Percentiles rank a stretch among this genome's conserved stretches.
phyloP scores from a whole-genome alignment of 495 filamentous ascomycete genomes.

The Aspergillus cavernicola region DNA sequence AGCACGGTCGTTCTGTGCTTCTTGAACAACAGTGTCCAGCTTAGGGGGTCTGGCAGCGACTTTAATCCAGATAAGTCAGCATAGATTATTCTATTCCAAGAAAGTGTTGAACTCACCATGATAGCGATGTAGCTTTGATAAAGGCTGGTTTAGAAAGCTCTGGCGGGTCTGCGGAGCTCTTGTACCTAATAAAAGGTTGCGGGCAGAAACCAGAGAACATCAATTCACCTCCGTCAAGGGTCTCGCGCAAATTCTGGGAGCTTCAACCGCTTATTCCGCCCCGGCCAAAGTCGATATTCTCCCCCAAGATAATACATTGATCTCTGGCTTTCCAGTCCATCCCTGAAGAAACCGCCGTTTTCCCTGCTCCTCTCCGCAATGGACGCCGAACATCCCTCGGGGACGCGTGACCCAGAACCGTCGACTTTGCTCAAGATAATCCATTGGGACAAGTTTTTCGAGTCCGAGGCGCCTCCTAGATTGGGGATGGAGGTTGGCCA shows the following conservation, averaged over 20 bases:
- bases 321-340: neutral
- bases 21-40: slow-evolving; percentile 73
- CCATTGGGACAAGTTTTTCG: slow-evolving; percentile 42
- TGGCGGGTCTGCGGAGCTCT: slow-evolving; percentile 16
- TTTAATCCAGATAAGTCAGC: slow-evolving; percentile 12
- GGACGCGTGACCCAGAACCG: slow-evolving; percentile 15
- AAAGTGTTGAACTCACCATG: slow-evolving; percentile 15
- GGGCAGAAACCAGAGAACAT: neutral
- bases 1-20: slow-evolving; percentile 74
- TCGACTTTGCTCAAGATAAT: slow-evolving; percentile 28
- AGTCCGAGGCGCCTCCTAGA: slow-evolving; percentile 47
- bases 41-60: slow-evolving; percentile 31
- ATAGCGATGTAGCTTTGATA: slow-evolving; percentile 1
- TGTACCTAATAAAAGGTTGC: neutral
- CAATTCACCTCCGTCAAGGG: too few species aligned
- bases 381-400: slow-evolving; percentile 23
- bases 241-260: too few species aligned
- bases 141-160: slow-evolving; percentile 14
- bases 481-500: slow-evolving; percentile 59
- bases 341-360: neutral
- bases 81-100: neutral
- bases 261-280: too few species aligned
- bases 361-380: slow-evolving; percentile 15
- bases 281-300: too few species aligned
- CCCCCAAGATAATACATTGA: neutral